Conservation (phyloP, 805 yeast genomes). For the Pichia insulana region DNA sequence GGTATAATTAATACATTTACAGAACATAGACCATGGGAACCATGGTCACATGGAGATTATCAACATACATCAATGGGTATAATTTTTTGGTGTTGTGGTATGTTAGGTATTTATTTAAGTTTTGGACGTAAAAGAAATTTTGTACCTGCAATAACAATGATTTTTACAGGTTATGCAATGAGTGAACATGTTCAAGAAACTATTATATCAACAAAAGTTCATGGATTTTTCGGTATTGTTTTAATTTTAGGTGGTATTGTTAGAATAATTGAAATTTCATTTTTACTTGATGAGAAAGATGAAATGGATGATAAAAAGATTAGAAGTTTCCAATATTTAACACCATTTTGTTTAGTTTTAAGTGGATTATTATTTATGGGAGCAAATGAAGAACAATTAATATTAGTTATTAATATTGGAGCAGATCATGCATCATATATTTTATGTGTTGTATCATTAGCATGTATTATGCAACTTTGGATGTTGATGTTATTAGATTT, state of each 20-base stretch:
- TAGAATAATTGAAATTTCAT: constrained; percentile 72
- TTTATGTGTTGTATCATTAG: constrained; percentile 60
- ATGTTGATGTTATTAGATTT: constrained; percentile 48
- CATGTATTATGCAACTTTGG: constrained; percentile 65
- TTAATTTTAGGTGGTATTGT: constrained; percentile 70
- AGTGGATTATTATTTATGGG: constrained; percentile 83
- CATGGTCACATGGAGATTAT: constrained; percentile 87
- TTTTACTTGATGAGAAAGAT: constrained; percentile 59
- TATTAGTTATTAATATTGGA: constrained; percentile 58
- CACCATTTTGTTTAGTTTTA: constrained; percentile 71
- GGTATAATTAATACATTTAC: constrained; percentile 93
- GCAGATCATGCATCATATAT: constrained; percentile 84
- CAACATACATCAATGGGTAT: constrained; percentile 97
- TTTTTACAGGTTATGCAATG: constrained; percentile 94
- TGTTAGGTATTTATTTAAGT: constrained; percentile 72
- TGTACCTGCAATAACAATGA: constrained; percentile 72
- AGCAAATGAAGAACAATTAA: constrained; percentile 84
- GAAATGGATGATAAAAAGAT: constrained; percentile 35
- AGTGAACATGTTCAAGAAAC: constrained; percentile 76
- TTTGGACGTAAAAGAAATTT: constrained; percentile 60
- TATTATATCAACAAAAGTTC: constrained; percentile 76
- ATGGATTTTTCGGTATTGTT: constrained; percentile 74
- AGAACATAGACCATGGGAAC: constrained; percentile 87
- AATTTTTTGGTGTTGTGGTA: constrained; percentile 93
- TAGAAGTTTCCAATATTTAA: constrained; percentile 72